Evolutionary conservation across 345 rosid species (phyloP), one percentile per base, ranked within the genome.

Genomic region (Melaleuca alternifolia): DNA sequence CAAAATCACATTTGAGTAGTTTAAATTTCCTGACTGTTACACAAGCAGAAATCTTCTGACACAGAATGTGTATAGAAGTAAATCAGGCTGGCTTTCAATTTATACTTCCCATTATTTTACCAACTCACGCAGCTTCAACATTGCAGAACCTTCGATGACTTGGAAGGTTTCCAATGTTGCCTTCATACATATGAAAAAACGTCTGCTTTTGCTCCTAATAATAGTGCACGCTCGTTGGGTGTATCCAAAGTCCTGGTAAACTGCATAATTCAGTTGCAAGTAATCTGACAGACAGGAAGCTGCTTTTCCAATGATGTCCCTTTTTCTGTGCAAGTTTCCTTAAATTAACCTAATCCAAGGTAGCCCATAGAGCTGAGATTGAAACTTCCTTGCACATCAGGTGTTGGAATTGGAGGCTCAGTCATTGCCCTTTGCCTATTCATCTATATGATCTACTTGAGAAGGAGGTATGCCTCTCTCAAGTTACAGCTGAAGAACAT

Each of bases 371-470:
- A 16, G 54, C 41, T 0, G 33, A 83, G 37, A 28, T 83, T 83
- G 84, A 83, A 44, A 30, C 2, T 15, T 18, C 13, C 15, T 51
- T 21, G 23, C 14, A 10, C 28, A 18, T 50, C 85, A 83, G 85
- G 85, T 28, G 48, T 1, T 2, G 18, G 85, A 86, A 83, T 91
- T 24, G 95, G 91, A 85, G 88, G 89, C 84, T 13, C 54, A 2
- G 6, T 82, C 82, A 26, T 86, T 65, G 57, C 92, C 33, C 16
- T 91, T 12, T 28, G 88, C 71, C 71, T 86, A 51, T 57, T 85
- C 62, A 51, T 90, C 83, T 86, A 16, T 65, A 50, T 85, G 82
- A 56, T 86, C 56, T 11, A 46, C 86, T 86, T 18, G 85, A 91
- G 10, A 88, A 87, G 53, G 85, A 91, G 15, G 79, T 83, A 52